These are phyloP conservation scores for Claviceps sp. DNA, from an alignment of 2,329 filamentous ascomycete species.

Conservation along the genomic window DNA sequence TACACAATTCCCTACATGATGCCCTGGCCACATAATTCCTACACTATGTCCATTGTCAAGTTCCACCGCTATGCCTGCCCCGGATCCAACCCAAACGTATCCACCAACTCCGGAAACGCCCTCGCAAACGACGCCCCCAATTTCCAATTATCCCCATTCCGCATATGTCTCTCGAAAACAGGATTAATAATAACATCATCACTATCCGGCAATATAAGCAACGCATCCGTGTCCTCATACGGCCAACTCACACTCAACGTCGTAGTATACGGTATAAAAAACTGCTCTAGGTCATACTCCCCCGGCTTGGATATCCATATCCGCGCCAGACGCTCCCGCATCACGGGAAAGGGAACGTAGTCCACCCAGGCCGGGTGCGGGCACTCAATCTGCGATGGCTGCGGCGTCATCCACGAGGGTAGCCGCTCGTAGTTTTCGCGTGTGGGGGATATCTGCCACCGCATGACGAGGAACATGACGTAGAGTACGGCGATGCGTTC, in stretches of 20 bases:
- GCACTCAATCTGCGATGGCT: conserved; percentile 49
- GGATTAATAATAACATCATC: conserved; percentile 71
- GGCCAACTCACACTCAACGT: conserved; percentile 75
- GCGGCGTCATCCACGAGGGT: conserved; percentile 59
- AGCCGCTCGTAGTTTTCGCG: conserved; percentile 67
- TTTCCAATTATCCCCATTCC: conserved; percentile 68
- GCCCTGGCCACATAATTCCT: neutral
- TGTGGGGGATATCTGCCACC: conserved; percentile 72
- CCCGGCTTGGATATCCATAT: conserved; percentile 31
- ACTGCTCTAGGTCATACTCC: conserved; percentile 59
- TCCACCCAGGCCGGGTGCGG: conserved; percentile 74
- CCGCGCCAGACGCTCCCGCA: conserved; percentile 54
- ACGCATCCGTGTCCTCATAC: conserved; percentile 58
- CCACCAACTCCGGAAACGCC: conserved; percentile 40
- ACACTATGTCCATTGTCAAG: too few species aligned
- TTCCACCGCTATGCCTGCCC: too few species aligned
- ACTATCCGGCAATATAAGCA: conserved; percentile 43
- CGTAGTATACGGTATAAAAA: conserved; percentile 70
- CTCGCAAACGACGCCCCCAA: conserved; percentile 56
- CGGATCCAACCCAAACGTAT: conserved; percentile 16
- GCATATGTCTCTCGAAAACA: conserved; percentile 69
- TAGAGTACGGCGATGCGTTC: conserved; percentile 75
- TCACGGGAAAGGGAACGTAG: conserved; percentile 63
- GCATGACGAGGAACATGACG: conserved; percentile 76
- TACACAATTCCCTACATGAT: neutral